Conservation (phyloP, 768 basidiomycete genomes). For the Mycena epipterygia region DNA sequence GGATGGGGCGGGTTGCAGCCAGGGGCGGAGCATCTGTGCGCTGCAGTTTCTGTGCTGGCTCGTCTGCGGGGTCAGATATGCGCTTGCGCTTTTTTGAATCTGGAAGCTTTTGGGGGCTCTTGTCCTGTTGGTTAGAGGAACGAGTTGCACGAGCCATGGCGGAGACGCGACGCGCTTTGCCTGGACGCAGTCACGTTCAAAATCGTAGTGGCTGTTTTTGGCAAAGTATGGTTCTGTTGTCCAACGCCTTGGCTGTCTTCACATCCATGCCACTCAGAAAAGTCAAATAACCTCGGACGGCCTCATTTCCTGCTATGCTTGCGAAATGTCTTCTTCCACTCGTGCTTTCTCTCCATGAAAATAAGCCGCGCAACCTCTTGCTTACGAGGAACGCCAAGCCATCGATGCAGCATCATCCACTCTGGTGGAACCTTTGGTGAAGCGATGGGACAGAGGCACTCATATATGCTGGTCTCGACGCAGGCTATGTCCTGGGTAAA, state of each 20-base stretch:
- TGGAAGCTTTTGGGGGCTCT: slow-evolving; percentile 47
- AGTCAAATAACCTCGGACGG: no score
- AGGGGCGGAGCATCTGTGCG: slow-evolving; percentile 50
- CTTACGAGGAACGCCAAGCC: no score
- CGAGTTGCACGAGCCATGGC: slow-evolving; percentile 85
- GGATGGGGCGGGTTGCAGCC: slow-evolving; percentile 51
- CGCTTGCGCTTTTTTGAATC: slow-evolving; percentile 80
- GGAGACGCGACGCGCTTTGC: slow-evolving; percentile 29
- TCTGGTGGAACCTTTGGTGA: no score
- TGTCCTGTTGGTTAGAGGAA: slow-evolving; percentile 62
- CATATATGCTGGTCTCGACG: no score
- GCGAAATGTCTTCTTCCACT: no score
- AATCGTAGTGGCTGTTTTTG: background rate
- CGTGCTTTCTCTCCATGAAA: no score
- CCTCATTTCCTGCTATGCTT: no score
- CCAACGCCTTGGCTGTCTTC: background rate
- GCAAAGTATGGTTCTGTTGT: background rate
- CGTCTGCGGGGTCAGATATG: slow-evolving; percentile 59
- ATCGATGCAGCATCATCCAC: no score
- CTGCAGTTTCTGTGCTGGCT: slow-evolving; percentile 63
- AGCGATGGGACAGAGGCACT: no score
- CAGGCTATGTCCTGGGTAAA: no score
- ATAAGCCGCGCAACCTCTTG: no score
- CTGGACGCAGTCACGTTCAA: background rate
- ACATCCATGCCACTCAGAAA: background rate